These are phyloP conservation scores for Debaryomycetaceae sp. DNA, from an alignment of 1,139 yeast species.

Conservation along the genomic window DNA sequence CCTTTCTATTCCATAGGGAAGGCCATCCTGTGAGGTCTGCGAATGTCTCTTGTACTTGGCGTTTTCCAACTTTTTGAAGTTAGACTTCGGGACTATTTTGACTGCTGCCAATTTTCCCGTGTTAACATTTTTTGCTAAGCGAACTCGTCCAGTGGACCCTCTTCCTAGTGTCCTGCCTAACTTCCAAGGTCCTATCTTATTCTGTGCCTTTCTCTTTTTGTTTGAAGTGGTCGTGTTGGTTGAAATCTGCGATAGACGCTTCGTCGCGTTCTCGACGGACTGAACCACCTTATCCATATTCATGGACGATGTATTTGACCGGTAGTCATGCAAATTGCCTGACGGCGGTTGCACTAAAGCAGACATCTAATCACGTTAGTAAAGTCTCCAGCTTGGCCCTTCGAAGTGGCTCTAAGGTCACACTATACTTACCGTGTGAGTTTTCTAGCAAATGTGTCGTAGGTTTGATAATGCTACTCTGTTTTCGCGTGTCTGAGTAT, in stretches of 20 bases:
- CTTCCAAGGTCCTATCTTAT: constrained; percentile 95
- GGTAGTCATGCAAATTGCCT: constrained; percentile 17
- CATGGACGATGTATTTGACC: constrained; percentile 20
- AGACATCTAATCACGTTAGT: constrained; percentile 14
- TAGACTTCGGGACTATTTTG: constrained; percentile 87
- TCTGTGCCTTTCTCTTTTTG: constrained; percentile 56
- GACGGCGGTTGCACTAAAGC: constrained; percentile 22
- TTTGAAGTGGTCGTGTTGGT: constrained; percentile 47
- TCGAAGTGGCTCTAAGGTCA: too few species aligned
- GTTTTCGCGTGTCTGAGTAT: too few species aligned
- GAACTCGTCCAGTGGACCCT: constrained; percentile 93
- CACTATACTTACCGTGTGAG: too few species aligned
- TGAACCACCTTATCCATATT: constrained; percentile 48
- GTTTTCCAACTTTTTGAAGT: constrained; percentile 52
- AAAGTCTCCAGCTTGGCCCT: too few species aligned
- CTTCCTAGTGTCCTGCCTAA: constrained; percentile 91
- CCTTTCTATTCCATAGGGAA: constrained; percentile 93
- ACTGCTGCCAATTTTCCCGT: constrained; percentile 95
- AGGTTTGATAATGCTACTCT: too few species aligned
- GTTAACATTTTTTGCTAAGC: constrained; percentile 80
- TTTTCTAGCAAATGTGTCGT: too few species aligned
- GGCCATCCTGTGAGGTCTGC: constrained; percentile 42
- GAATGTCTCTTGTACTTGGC: constrained; percentile 39
- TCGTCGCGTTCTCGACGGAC: constrained; percentile 60
- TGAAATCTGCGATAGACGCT: constrained; percentile 61